Percentiles rank a stretch among this genome's conserved stretches.
Evolutionary conservation across 208 protist genomes (phyloP).

Genomic region (Crithidia brevicula): DNA sequence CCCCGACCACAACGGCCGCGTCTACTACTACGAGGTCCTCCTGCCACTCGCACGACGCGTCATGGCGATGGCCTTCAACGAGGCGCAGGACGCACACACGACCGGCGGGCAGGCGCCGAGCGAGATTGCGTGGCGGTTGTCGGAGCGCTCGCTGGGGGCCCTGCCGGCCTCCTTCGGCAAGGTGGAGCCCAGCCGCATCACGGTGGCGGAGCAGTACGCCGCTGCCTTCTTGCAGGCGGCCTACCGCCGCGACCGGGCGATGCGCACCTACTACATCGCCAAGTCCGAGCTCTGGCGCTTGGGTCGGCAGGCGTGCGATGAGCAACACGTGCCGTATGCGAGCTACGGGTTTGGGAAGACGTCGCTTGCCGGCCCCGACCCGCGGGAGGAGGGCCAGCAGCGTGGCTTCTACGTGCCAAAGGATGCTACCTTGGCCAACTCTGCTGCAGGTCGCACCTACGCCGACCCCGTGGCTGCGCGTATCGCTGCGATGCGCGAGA

Average conservation of each 20-base stretch:
- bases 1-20: constrained; percentile 74
- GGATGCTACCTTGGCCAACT: constrained; percentile 28
- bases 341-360: constrained; percentile 69
- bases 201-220: constrained; percentile 82
- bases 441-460: constrained; percentile 18
- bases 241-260: constrained; percentile 77
- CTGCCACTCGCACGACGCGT: constrained; percentile 83
- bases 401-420: constrained; percentile 60
- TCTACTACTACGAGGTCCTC: constrained; percentile 91
- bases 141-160: constrained; percentile 57
- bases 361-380: constrained; percentile 58
- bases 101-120: constrained; percentile 39
- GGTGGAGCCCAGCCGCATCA: constrained; percentile 33
- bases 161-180: constrained; percentile 25
- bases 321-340: constrained; percentile 55
- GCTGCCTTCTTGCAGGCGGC: constrained; percentile 83
- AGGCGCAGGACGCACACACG: constrained; percentile 47
- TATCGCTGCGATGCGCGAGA: constrained; percentile 30
- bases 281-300: constrained; percentile 65
- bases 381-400: constrained; percentile 47
- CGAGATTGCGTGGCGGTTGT: constrained; percentile 75
- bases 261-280: constrained; percentile 51
- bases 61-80: constrained; percentile 79
- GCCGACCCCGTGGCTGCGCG: constrained; percentile 35
- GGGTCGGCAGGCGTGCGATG: constrained; percentile 65